Conservation (phyloP, 75 land plant species). For the Larix kaempferi region DNA sequence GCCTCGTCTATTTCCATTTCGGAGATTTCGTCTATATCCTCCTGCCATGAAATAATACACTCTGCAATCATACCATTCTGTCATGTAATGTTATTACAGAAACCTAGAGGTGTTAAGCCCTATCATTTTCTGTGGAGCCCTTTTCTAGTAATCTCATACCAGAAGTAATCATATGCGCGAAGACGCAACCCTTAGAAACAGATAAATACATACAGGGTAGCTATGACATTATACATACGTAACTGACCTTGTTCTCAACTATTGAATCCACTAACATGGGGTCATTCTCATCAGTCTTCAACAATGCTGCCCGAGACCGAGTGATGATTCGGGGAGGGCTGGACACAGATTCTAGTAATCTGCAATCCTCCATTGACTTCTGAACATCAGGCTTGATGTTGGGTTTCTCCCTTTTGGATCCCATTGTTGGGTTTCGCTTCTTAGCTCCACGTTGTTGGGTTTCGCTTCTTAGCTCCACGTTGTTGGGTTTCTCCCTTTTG, state of each 20-base stretch:
- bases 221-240: too few relatives aligned
- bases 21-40: background rate
- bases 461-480: background rate
- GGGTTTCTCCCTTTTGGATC: constrained; percentile 5
- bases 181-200: background rate
- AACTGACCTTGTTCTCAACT: background rate
- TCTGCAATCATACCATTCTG: too few relatives aligned
- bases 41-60: background rate
- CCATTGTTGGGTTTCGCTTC: constrained; percentile 16
- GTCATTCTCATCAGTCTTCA: background rate
- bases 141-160: too few relatives aligned
- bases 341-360: background rate
- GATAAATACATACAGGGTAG: too few relatives aligned
- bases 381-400: background rate
- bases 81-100: too few relatives aligned
- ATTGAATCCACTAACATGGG: background rate
- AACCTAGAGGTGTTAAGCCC: too few relatives aligned
- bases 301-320: background rate
- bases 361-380: background rate
- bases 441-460: constrained; percentile 23
- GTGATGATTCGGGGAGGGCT: background rate
- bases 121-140: too few relatives aligned
- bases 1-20: constrained; percentile 18
- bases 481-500: background rate
- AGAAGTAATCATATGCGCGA: background rate